Conservation (phyloP, 208 protist species). For the Acanthamoeba triangularis region DNA sequence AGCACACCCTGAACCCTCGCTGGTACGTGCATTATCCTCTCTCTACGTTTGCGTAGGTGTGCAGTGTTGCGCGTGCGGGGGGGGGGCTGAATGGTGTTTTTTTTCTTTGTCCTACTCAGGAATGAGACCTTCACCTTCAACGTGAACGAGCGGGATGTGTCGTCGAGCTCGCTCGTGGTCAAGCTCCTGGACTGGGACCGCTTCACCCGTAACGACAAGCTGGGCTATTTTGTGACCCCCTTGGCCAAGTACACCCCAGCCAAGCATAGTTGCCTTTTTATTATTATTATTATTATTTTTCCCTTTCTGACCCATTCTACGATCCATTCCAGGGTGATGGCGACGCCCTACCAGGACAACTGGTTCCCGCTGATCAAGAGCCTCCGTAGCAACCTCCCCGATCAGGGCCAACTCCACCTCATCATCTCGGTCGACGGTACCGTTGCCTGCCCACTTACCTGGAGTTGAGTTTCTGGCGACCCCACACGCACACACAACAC, state of each 20-base stretch:
- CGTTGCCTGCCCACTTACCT: neutral
- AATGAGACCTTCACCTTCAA: constrained; percentile 6
- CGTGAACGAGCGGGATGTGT: neutral
- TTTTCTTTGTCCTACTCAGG: neutral
- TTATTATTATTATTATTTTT: neutral
- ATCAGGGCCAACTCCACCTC: neutral
- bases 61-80: neutral
- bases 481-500: neutral
- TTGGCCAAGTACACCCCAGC: neutral
- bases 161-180: constrained; percentile 17
- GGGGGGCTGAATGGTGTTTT: too few relatives aligned
- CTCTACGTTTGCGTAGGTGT: neutral
- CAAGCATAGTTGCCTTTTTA: too few relatives aligned
- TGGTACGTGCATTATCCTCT: neutral
- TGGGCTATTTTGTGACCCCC: constrained; percentile 10
- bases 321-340: neutral
- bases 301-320: too few relatives aligned
- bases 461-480: too few relatives aligned
- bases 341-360: neutral
- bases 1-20: constrained; percentile 7
- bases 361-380: constrained; percentile 1
- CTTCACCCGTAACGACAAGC: constrained; percentile 39
- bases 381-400: neutral
- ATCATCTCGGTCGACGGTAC: constrained; percentile 40
- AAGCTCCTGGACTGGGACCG: constrained; percentile 16